Evolutionary conservation across 2,329 filamentous ascomycete species (phyloP).

Genomic region (Aspergillus ochraceoroseus): DNA sequence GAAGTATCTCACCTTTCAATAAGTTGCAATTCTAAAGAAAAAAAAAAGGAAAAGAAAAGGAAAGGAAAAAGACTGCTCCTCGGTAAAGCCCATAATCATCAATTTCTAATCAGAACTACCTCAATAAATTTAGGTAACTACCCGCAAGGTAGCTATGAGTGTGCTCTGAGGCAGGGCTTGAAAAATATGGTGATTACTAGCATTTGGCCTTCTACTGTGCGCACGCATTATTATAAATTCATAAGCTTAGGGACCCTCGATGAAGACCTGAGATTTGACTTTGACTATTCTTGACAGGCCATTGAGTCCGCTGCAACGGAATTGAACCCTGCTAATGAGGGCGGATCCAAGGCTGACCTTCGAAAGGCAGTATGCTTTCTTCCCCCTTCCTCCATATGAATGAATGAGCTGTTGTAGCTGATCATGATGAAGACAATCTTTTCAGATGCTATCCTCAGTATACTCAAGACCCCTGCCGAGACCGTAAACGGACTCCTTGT

Average conservation of each 20-base stretch:
- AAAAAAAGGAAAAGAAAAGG: too few species aligned
- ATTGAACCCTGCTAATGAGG: conserved; percentile 45
- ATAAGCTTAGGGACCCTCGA: not conserved
- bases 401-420: not conserved
- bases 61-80: too few species aligned
- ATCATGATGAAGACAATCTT: conserved; percentile 55
- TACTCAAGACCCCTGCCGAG: conserved; percentile 57
- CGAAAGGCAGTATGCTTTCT: conserved; percentile 51
- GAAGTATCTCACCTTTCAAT: too few species aligned
- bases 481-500: conserved; percentile 66
- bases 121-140: too few species aligned
- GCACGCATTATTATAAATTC: conserved; percentile 26
- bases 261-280: too few species aligned
- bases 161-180: conserved; percentile 60
- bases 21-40: not conserved
- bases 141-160: conserved; percentile 77
- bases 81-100: too few species aligned
- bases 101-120: too few species aligned
- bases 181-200: conserved; percentile 70
- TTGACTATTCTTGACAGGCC: too few species aligned
- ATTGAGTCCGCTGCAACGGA: conserved; percentile 73
- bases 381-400: not conserved
- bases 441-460: conserved; percentile 70
- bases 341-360: conserved; percentile 52
- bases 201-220: conserved; percentile 73